Base-by-base conservation (phyloP, 2,329 filamentous ascomycete species). In the Xylariaceae sp. region DNA sequence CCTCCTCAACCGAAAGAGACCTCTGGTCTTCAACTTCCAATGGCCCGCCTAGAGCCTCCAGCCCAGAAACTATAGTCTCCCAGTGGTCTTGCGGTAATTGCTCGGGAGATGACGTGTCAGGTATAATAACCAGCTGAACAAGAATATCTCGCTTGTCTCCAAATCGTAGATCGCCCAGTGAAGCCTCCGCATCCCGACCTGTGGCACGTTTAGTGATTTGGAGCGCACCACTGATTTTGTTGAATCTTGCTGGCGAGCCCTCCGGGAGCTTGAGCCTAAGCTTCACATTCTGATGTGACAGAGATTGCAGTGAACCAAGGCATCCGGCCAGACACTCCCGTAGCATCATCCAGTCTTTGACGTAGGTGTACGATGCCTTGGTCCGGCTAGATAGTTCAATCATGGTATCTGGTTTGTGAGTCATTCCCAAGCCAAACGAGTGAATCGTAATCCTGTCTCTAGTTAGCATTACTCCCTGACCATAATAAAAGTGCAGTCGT, bases 261-360 rank as follows among this genome's bases (percentile, higher is more conserved):
- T 99, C 94, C 0, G 94, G 94, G 6, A 99, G 78, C 67, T 90
- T 90, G 58, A 99, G 84, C 78, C 95, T 96, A 57, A 99, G 82
- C 78, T 96, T 97, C 59, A 95, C 94, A 70, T 97, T 97, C 73
- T 97, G 94, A 73, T 99, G 94, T n/a, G 94, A 97, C 34, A 91
- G 88, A 1, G 90, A 92, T 74, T 99, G 94, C 72, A 97, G 83
- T 11, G 91, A 87, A 51, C 94, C 94, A 34, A 99, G 79, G 69
- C 93, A 97, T 49, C 94, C 94, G 23, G 92, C 94, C 50, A 97
- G 82, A 73, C 94, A 97, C 74, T 99, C 94, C 34, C 94, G 88
- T 41, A 99, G 82, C 93, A 97, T 99, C 93, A 97, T 97, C 94
- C 94, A 99, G 74, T 99, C 94, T 76, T 97, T 99, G 67, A 99